Base-by-base conservation (phyloP, 176 grass and related monocot genomes). In the Calamus simplicifolius region DNA sequence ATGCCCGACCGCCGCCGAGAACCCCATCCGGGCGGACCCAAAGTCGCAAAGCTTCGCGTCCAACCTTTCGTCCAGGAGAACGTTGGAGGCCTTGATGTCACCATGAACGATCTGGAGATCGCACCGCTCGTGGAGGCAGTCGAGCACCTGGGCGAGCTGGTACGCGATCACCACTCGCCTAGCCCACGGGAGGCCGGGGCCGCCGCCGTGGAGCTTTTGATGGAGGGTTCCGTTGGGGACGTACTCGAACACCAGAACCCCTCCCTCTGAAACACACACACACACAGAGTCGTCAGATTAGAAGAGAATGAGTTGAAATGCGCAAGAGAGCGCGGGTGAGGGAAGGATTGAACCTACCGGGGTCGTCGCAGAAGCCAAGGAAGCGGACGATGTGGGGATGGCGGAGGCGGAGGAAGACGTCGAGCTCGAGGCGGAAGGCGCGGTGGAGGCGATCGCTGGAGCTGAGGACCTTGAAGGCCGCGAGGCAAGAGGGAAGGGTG, bases 401-500 rank as follows among this genome's bases (percentile, higher is more conserved):
- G 0, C 75, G 73, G 17, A 98, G 35, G 67, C 84, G 81, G 35
- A 70, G 75, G 68, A 98, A 84, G 55, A 84, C 50, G 29, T 98
- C 88, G 50, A 98, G 81, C 73, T 98, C 94, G 81, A 92, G 84
- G 61, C 79, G 79, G 66, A 98, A 98, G 4, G 85, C 88, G 70
- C 88, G 94, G 70, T 98, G 85, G 52, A 98, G 79, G 21, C 94
- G 78, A 76, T 98, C 88, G 81, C 94, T 89, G 69, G 88, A 84
- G 68, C 94, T 76, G 62, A 92, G 88, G 23, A 92, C 75, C 75
- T 98, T 98, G 60, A 98, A 75, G 28, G 88, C 94, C 27, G 76
- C 88, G 63, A 93, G 85, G 8, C 76, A 76, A 10, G 27, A 62
- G 61, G 72, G 72, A 67, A 92, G 59, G 50, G 88, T 54, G 1